Base-by-base conservation (phyloP, 116 monocot species). In the Zostera marina region DNA sequence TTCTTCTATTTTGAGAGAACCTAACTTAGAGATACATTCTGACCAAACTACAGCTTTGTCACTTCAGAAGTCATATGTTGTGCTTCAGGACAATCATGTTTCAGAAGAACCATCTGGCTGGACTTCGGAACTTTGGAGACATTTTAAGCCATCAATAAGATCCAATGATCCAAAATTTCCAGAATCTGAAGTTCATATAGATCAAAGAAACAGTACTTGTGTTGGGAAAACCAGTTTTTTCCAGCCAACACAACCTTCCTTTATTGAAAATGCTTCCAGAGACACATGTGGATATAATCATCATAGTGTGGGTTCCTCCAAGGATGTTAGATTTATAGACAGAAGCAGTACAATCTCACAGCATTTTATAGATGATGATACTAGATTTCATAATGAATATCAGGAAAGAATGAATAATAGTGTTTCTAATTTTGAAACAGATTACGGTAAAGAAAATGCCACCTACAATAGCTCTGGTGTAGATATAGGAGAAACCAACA, bases 401-500 rank as follows among this genome's bases (percentile, higher is more conserved):
- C 43, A 47, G 4, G 62, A 44, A 3, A 42, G 71, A 42, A 63
- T 67, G 10, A 14, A 58, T 42, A 52, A 24, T 39, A 60, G 53
- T 54, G 46, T 12, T 12, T 49, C 55, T 53, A 68, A 59, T 42
- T 38, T 40, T 32, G 68, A 60, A 32, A 47, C 39, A 38, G 64
- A 61, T 14, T 15, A 23, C 54, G 52, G 54, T 62, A 47, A 72
- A 52, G 7, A 11, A 48, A 38, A 15, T 44, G 60, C 25, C 73
- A 22, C 54, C 40, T 56, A 55, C 70, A 22, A 57, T 62, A 44
- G 58, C 53, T 14, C 25, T 56, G 63, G 21, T 74, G 68, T 75
- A 71, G 77, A 80, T 82, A 74, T 10, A 15, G 78, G 72, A 47
- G 92, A 92, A 70, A 61, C 63, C 67, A 81, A 40, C 65, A 87